Conservation (phyloP, 1,284 basidiomycete genomes). For the Trichosporon sp. region DNA sequence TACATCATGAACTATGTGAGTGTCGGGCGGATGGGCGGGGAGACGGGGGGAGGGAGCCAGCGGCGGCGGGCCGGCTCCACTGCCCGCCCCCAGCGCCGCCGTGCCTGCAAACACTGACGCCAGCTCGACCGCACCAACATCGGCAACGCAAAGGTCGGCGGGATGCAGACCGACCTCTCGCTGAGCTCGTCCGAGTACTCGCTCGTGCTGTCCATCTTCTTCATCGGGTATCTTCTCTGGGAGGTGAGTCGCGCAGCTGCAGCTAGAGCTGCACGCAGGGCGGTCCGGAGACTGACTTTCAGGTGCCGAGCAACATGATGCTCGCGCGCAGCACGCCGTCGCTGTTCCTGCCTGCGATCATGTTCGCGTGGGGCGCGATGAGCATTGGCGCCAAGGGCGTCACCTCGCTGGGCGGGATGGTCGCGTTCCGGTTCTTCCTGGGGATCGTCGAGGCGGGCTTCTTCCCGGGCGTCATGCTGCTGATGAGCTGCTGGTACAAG, state of each 20-base stretch:
- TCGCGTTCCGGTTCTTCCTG: slow-evolving; percentile 45
- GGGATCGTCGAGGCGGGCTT: slow-evolving; percentile 37
- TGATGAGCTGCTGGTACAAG: slow-evolving; percentile 24
- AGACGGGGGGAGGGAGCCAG: no score
- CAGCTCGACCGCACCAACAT: slow-evolving; percentile 20
- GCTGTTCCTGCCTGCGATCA: slow-evolving; percentile 27
- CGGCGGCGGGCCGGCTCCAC: no score
- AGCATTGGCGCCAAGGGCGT: slow-evolving; percentile 44
- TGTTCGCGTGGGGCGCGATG: slow-evolving; percentile 35
- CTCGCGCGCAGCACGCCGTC: slow-evolving; percentile 23
- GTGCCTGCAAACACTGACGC: neutral
- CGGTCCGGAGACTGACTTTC: slow-evolving; percentile 6
- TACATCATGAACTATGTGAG: slow-evolving; percentile 10
- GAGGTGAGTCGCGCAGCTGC: no score
- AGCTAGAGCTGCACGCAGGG: no score
- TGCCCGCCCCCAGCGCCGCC: neutral
- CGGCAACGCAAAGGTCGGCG: slow-evolving; percentile 22
- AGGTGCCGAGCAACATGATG: slow-evolving; percentile 31
- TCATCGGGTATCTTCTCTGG: slow-evolving; percentile 11
- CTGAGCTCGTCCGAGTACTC: slow-evolving; percentile 16
- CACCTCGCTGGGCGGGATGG: slow-evolving; percentile 41
- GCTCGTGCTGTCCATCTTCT: slow-evolving; percentile 15
- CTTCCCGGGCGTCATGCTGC: slow-evolving; percentile 22
- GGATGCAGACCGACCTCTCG: slow-evolving; percentile 12
- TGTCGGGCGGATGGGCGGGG: neutral